Evolutionary conservation across 345 rosid species (phyloP), one percentile per base, ranked within the genome.

Genomic region (Salix viminalis): DNA sequence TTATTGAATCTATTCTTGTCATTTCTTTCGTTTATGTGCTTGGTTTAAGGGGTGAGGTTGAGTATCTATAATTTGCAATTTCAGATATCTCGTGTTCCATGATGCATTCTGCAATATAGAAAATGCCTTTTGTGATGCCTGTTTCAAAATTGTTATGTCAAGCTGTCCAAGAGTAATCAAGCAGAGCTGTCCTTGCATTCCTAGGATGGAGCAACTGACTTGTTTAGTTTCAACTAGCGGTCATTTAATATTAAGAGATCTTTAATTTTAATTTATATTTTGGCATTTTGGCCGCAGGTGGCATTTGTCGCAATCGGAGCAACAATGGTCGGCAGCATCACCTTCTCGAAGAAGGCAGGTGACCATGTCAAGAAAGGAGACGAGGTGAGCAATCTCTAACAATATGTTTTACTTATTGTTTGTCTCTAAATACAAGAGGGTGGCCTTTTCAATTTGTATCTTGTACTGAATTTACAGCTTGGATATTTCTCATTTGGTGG

Each of bases 401-500:
- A 76, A 3, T 5, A 6, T 42, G 24, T 56, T 14, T 70, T 64
- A 4, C 6, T n/a, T 26, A 19, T 69, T 64, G 65, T 70, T 73
- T 42, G 34, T 5, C 60, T 12, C 4, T 36, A 30, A 39, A 56
- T 24, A 46, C 44, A 77, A 21, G 54, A 70, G 24, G 60, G 41
- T 34, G 48, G 78, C 73, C 48, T 44, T 7, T 75, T 7, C 70
- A 78, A 80, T 32, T 32, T 14, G 1, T 26, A 23, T 23, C 12
- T n/a, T 58, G 15, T 24, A 32, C 69, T 66, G 67, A 66, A 36
- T 66, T 21, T 69, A 71, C 92, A 94, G 98, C 83, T 88, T 54
- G 97, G 98, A 77, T 92, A 92, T 82, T 94, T 92, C 85, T 87
- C 97, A 1, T 94, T 94, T 23, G 98, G 98, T 61, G 98, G 98